Evolutionary conservation across 2,329 filamentous ascomycete genomes (phyloP), one percentile per base, ranked within the genome.

Genomic region (Cercospora sojina): DNA sequence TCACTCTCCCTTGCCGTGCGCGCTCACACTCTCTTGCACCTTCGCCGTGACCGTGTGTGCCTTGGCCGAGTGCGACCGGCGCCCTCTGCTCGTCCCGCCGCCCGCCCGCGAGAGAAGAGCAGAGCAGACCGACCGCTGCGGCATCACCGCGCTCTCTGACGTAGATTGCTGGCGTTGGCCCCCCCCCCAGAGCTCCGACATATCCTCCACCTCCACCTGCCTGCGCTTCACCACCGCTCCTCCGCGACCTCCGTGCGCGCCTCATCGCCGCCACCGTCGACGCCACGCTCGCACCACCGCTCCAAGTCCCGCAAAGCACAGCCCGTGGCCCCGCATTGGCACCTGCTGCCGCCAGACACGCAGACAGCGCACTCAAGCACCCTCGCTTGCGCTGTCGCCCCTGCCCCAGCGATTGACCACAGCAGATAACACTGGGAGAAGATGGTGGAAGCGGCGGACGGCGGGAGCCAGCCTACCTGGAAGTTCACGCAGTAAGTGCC

Each of bases 401-500:
- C 18, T 41, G 49, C 60, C 51, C 60, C 29, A 49, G 47, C 60
- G 60, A 25, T n/a, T 31, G 60, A 55, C 31, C 32, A 41, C 49
- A 23, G 60, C 60, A 25, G 43, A 18, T 23, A 47, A 51, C 27
- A 29, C 13, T 35, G 31, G 59, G 70, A 41, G 76, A 94, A 90
- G 85, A 97, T 98, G 93, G 93, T 95, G 85, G 93, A 97, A 88
- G 91, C 90, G 85, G 93, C 96, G 84, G 87, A 91, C 71, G 71
- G 75, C 68, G 69, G 72, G 83, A 92, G 88, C 86, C 90, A 92
- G 84, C 93, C 93, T 79, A 98, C 93, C 83, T 98, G 94, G 94
- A 98, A 98, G 87, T 98, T 98, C 84, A 98, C 94, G 82, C 94
- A 98, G 93, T 96, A 91, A 82, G 92, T 78, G 62, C 49, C 62